These are phyloP conservation scores for Apiospora aurea DNA, from an alignment of 2,329 filamentous ascomycete species.

Conservation along the genomic window DNA sequence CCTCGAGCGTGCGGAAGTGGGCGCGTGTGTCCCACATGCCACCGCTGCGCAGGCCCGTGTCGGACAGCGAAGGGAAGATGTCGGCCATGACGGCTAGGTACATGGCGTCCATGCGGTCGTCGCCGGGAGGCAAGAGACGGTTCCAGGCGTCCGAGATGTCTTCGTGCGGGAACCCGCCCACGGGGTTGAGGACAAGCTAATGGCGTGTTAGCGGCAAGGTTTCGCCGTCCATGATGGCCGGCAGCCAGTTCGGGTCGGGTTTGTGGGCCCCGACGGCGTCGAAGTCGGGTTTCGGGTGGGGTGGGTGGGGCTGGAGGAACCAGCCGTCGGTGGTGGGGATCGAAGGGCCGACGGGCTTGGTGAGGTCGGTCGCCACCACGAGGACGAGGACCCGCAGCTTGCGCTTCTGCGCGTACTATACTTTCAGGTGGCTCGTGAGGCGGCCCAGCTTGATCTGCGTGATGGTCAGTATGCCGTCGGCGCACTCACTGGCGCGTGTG, in stretches of 20 bases:
- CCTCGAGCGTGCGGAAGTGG: neutral
- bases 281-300: slow-evolving; percentile 43
- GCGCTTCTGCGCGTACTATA: neutral
- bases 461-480: neutral
- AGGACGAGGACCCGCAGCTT: neutral
- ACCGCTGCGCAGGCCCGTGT: neutral
- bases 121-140: neutral
- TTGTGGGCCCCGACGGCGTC: slow-evolving; percentile 44
- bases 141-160: neutral
- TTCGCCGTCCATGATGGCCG: slow-evolving; percentile 1
- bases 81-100: neutral
- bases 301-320: neutral
- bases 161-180: neutral
- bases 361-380: neutral
- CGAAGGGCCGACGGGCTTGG: neutral
- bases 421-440: neutral
- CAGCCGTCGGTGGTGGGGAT: neutral
- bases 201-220: neutral
- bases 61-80: neutral
- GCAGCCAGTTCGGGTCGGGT: slow-evolving; percentile 6
- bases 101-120: neutral
- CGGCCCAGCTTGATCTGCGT: neutral
- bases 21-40: neutral
- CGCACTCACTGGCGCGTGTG: neutral
- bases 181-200: neutral